Evolutionary conservation across 306 rosid species (phyloP), one percentile per base, ranked within the genome.

Genomic region (Begonia masoniana): DNA sequence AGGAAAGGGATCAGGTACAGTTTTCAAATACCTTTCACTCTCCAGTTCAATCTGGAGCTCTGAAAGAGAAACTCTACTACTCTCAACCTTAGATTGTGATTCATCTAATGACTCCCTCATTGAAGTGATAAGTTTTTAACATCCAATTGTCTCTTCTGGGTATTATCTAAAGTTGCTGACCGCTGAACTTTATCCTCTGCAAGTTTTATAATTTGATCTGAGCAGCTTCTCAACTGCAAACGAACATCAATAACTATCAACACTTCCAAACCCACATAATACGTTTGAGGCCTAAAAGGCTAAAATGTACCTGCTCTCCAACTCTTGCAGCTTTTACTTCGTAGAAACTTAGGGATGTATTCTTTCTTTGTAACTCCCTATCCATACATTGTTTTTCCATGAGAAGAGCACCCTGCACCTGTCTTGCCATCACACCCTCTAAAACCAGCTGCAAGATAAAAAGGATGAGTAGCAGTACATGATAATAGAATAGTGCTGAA

Each of bases 341-440:
- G 64, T 66, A 86, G 68, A 87, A 82, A 54, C 71, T 75, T 58
- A 77, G 69, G 60, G 87, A 77, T 36, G 67, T 68, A 74, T 70
- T 74, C 50, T 82, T 74, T 60, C 76, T 94, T 76, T 83, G 93
- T 65, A 76, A 68, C 67, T 86, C 88, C 59, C 67, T 76, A 54
- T 83, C 89, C 67, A 81, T 71, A 35, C 61, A 61, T 57, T 69
- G 57, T 65, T 77, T 87, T 14, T 83, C 95, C 72, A 77, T 68
- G 47, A 77, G 48, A 57, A 81, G 43, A 54, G 76, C 71, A 66
- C 81, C 83, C 45, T 74, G 95, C 66, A 63, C 66, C 49, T 92
- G 96, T 59, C 76, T 79, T 36, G 93, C 81, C 71, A 76, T 72
- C 23, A 79, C 64, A 61, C 96, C 83, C 79, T 92, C 99, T 69